Evolutionary conservation across 495 filamentous ascomycete species (phyloP).

Genomic region (Aspergillus cavernicola): DNA sequence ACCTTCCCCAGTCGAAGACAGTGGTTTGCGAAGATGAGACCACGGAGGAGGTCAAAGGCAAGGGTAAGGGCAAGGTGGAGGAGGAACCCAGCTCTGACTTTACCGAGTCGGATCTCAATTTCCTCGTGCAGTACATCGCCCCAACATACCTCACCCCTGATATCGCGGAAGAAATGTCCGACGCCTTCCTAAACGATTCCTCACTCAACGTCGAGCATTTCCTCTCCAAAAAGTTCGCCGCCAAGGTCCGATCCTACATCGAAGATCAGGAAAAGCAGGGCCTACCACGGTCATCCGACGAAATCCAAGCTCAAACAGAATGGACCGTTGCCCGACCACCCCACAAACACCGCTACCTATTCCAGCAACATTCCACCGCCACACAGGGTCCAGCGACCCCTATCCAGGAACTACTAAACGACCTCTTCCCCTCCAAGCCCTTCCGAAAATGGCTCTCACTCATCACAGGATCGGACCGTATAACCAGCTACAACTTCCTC

Average conservation of each 20-base stretch:
- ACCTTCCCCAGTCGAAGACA: conserved; percentile 67
- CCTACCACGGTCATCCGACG: conserved; percentile 41
- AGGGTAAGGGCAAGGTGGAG: conserved; percentile 45
- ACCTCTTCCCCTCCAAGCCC: conserved; percentile 75
- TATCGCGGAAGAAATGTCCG: conserved; percentile 75
- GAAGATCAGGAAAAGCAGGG: conserved; percentile 55
- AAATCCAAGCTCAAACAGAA: conserved; percentile 54
- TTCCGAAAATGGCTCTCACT: conserved; percentile 87
- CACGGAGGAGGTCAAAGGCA: conserved; percentile 26
- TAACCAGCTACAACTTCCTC: conserved; percentile 61
- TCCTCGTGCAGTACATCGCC: conserved; percentile 82
- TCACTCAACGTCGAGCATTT: conserved; percentile 76
- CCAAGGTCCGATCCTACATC: conserved; percentile 63
- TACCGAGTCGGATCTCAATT: conserved; percentile 72
- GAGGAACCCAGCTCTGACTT: conserved; percentile 51
- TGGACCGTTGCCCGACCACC: conserved; percentile 84
- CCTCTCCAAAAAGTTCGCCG: conserved; percentile 70
- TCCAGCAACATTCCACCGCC: conserved; percentile 52
- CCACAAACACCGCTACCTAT: conserved; percentile 92
- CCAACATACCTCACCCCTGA: conserved; percentile 93
- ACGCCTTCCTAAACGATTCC: conserved; percentile 75
- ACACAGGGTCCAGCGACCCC: conserved; percentile 44
- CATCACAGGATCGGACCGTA: conserved; percentile 65
- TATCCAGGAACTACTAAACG: conserved; percentile 69
- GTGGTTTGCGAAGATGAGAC: conserved; percentile 33